Evolutionary conservation across 2,329 filamentous ascomycete genomes (phyloP), one percentile per base, ranked within the genome.

Genomic region (Cercospora sp.): DNA sequence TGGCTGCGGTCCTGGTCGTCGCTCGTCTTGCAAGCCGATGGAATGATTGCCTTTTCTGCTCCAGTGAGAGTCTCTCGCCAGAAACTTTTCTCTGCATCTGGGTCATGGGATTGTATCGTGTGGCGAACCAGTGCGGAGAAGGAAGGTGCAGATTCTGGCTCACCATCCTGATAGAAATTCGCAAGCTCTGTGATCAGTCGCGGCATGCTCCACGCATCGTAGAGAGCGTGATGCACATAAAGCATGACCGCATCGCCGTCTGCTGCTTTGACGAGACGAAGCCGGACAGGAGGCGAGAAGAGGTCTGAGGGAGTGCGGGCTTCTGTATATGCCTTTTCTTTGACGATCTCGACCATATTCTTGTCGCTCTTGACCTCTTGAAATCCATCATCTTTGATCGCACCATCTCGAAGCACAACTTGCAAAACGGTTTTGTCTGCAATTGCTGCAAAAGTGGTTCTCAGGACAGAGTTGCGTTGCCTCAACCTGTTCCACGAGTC

Each of bases 151-250:
- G 60, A 3, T 3, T 69, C 59, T n/a, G 63, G 30, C 33, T 65
- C 59, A 3, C 7, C 13, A 13, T 42, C 62, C 7, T 62, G 60
- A 20, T 67, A 69, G 31, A 70, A 39, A 1, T 48, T n/a, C 18
- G 55, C 60, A 5, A 70, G 42, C 33, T 68, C 68, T 13, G 51
- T 48, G 30, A 70, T 55, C 3, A 68, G 65, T 20, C 63, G 57
- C 2, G 65, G 65, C 59, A 70, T 69, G 59, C 64, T 69, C 69
- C 69, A 69, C n/a, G 67, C 67, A 63, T 70, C 69, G 30, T 70
- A 69, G 31, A 70, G 30, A 16, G 67, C 58, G 33, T 70, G 69
- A 59, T 70, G 69, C n/a, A 69, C 48, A 53, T 67, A 65, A 13
- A 69, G 30, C 58, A 69, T 67, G 8, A 69, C 31, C 20, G 67